Evolutionary conservation across 2,329 filamentous ascomycete genomes (phyloP).

Genomic region (Cladorrhinum sp.): DNA sequence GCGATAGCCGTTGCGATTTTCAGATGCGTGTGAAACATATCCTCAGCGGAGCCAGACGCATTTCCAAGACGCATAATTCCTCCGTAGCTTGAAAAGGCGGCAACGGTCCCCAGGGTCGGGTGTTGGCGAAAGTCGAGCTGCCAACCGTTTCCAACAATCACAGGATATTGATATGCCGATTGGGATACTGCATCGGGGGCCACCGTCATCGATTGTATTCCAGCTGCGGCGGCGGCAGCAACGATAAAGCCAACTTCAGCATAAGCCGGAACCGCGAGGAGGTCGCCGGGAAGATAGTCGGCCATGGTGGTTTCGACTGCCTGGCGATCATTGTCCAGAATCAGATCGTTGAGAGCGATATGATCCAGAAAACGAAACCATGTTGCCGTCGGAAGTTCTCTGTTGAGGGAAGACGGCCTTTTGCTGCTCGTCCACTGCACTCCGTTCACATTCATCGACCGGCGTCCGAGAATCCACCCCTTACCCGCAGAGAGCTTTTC

Average conservation of each 20-base stretch:
- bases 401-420: not conserved
- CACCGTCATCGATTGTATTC: not conserved
- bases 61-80: not conserved
- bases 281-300: conserved; percentile 1
- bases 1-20: not conserved
- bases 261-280: not conserved
- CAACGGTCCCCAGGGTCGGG: not conserved
- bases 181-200: not conserved
- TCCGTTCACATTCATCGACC: not conserved
- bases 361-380: not conserved
- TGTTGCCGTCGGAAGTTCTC: not conserved
- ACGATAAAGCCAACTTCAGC: not conserved
- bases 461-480: too few relatives aligned
- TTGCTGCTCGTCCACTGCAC: too few relatives aligned
- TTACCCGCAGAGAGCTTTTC: too few relatives aligned
- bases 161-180: not conserved
- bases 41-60: not conserved
- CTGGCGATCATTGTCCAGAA: not conserved
- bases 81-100: not conserved
- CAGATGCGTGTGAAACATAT: not conserved
- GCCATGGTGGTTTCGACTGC: not conserved
- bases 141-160: not conserved
- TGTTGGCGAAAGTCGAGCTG: conserved; percentile 5
- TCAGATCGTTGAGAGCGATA: not conserved
- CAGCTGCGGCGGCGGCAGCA: not conserved